These are phyloP conservation scores for Termitomyces sp. DNA, from an alignment of 768 basidiomycete species.

Conservation along the genomic window DNA sequence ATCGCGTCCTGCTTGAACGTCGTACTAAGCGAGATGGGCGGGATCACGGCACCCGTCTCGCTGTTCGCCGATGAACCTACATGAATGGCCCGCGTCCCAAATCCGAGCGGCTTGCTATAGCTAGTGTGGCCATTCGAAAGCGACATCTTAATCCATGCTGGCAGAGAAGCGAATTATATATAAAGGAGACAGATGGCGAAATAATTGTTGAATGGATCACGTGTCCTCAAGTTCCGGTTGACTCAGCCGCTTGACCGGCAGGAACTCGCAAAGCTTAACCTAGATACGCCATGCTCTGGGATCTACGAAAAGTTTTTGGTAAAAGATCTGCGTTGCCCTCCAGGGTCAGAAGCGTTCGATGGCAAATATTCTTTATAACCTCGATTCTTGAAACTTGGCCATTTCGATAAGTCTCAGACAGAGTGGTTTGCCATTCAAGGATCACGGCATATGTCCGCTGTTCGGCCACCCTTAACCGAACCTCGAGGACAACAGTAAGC, in stretches of 20 bases:
- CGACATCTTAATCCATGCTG: neutral
- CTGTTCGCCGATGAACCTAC: neutral
- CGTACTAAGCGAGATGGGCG: neutral
- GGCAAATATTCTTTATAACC: too few species aligned
- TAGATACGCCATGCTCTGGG: neutral
- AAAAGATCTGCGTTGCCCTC: too few species aligned
- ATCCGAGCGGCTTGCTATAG: neutral
- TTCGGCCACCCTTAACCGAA: too few species aligned
- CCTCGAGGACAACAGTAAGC: too few species aligned
- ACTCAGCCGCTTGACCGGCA: neutral
- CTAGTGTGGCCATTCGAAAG: neutral
- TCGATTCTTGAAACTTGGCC: too few species aligned
- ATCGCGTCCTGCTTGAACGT: neutral
- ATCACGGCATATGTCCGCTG: too few species aligned
- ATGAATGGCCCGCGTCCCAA: neutral
- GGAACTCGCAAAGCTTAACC: neutral
- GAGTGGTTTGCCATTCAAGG: too few species aligned
- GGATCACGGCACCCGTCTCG: neutral
- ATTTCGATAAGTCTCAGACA: too few species aligned
- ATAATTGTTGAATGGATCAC: neutral
- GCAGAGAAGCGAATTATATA: neutral
- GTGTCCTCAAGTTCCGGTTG: neutral
- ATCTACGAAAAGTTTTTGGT: too few species aligned
- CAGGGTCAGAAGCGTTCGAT: too few species aligned
- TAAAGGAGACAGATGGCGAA: neutral